Base-by-base conservation (phyloP, 2,329 filamentous ascomycete genomes). In the Dichotomopilus funicola region DNA sequence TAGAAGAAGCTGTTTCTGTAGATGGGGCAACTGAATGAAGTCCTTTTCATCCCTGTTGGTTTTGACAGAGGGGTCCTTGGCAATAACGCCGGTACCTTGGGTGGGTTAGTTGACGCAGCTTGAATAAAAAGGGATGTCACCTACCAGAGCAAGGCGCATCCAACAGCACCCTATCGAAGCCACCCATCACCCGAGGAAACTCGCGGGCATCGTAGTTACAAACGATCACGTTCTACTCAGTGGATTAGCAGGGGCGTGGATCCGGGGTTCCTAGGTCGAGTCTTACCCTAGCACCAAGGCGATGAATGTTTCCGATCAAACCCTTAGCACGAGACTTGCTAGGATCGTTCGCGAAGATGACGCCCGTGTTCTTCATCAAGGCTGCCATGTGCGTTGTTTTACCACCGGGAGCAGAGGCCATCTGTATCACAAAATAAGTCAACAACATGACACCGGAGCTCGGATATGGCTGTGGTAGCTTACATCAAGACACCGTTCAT, bases 311-410 rank as follows among this genome's bases (percentile, higher is more conserved):
- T 75, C 94, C 94, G 63, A 99, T 97, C 53, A 99, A 78, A 87
- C 90, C 94, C 76, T 96, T 97, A 49, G 91, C 83, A 82, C 94
- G 88, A 57, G 85, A 77, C 72, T 96, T 96, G 78, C 88, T 96
- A 64, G 89, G 85, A 82, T 99, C 94, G 78, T 99, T 99, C 69
- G 94, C 92, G 67, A 99, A 90, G 62, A 99, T 86, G 63, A 88
- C 87, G 54, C 94, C 94, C 0, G 92, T 97, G 73, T 99, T 99
- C 74, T 91, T 91, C 91, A 96, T 96, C 68, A 97, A 75, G 0
- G 92, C 92, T n/a, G 92, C 89, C 70, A 96, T 87, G 72, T 96
- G 90, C 6, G 92, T 96, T 8, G 91, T 95, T 74, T 97, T 97
- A 73, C 92, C 92, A 75, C 92, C 92, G 57, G 92, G 92, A 59